Percentiles rank a stretch among this genome's conserved stretches.
These are phyloP conservation scores for Carex myosuroides DNA, from an alignment of 176 grass and related monocot genomes.

Conservation along the genomic window DNA sequence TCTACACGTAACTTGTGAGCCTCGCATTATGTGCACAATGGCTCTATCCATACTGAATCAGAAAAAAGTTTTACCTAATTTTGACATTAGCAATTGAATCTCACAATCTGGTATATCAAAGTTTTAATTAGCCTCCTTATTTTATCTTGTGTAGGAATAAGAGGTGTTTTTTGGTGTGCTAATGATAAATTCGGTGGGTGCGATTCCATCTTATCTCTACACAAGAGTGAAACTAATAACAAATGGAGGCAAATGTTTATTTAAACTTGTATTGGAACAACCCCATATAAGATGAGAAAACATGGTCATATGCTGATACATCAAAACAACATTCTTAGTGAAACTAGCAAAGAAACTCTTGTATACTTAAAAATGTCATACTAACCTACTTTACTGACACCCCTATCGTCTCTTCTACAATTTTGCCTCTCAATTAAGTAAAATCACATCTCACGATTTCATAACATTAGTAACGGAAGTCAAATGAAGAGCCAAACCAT, in stretches of 20 bases:
- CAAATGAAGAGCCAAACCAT: no score
- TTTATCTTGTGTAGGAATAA: constrained; percentile 53
- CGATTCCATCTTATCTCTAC: constrained; percentile 80
- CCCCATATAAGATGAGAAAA: neutral
- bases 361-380: no score
- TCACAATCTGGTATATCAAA: neutral
- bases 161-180: constrained; percentile 69
- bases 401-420: no score
- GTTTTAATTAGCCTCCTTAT: constrained; percentile 7
- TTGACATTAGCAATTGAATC: neutral
- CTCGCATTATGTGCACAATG: constrained; percentile 83
- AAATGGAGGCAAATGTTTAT: constrained; percentile 11
- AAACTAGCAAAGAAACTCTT: no score
- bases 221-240: constrained; percentile 33
- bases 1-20: constrained; percentile 89
- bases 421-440: no score
- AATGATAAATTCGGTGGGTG: constrained; percentile 97
- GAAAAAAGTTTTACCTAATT: neutral
- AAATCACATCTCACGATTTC: no score
- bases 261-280: neutral
- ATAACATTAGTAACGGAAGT: no score
- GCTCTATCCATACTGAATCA: constrained; percentile 79
- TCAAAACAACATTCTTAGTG: no score
- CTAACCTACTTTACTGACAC: no score
- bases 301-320: neutral